Percentiles rank a stretch among this genome's conserved stretches.
phyloP scores from a whole-genome alignment of 1,284 basidiomycete species.

The Neonothopanus nambi region DNA sequence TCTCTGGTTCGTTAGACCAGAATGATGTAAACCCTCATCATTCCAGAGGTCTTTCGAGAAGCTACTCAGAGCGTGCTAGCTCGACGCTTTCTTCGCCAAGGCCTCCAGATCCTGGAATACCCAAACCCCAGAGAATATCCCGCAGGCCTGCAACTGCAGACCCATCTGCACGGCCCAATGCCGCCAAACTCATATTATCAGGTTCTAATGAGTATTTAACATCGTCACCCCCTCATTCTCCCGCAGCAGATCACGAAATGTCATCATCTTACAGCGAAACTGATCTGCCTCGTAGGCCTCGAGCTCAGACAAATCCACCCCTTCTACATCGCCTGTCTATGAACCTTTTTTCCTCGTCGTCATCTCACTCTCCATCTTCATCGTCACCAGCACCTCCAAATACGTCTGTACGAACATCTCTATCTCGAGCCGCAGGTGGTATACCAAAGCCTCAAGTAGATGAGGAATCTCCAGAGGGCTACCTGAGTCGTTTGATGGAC shows the following conservation, averaged over 20 bases:
- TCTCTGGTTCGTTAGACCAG: constrained; percentile 26
- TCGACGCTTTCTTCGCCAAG: constrained; percentile 19
- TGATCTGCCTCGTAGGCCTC: constrained; percentile 38
- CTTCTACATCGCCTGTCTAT: constrained; percentile 71
- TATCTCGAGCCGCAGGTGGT: constrained; percentile 43
- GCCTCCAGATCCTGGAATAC: constrained; percentile 16
- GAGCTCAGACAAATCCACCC: constrained; percentile 70
- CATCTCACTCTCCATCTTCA: constrained; percentile 27
- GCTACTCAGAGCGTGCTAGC: constrained; percentile 47
- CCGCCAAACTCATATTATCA: constrained; percentile 14
- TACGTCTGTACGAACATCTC: constrained; percentile 45
- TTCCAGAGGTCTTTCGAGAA: constrained; percentile 44
- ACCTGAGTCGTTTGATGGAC: constrained; percentile 62
- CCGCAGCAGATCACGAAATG: constrained; percentile 16
- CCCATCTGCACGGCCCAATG: constrained; percentile 15
- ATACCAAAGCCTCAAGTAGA: constrained; percentile 52
- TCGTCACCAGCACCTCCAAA: constrained; percentile 17
- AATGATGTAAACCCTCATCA: constrained; percentile 24
- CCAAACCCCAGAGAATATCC: constrained; percentile 21
- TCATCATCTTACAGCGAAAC: background rate
- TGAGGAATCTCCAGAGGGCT: constrained; percentile 71
- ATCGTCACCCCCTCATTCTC: constrained; percentile 22
- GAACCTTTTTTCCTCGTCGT: constrained; percentile 58
- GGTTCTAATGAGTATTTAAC: constrained; percentile 18
- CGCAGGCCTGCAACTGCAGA: constrained; percentile 34